These are phyloP conservation scores for Lindgomyces ingoldianus DNA, from an alignment of 495 filamentous ascomycete species.

Conservation along the genomic window DNA sequence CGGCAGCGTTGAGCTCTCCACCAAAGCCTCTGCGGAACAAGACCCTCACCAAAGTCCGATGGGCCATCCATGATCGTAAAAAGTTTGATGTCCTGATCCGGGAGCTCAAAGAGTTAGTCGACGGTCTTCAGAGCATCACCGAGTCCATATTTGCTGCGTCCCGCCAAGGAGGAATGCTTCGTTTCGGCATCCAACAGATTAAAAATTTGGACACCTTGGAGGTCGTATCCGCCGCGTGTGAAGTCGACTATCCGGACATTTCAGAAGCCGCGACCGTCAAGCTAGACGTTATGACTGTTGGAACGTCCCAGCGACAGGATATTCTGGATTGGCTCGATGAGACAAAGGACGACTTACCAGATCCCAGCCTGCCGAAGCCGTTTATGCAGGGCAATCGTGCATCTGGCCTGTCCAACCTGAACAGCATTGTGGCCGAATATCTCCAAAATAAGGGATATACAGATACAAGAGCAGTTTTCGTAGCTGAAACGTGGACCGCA, in stretches of 20 bases:
- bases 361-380: too few species aligned
- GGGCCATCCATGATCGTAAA: neutral
- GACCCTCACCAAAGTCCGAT: neutral
- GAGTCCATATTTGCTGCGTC: slow-evolving; percentile 1
- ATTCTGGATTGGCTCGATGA: slow-evolving; percentile 2
- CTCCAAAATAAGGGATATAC: too few species aligned
- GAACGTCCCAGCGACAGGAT: neutral
- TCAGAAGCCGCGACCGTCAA: slow-evolving; percentile 13
- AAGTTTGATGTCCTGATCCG: slow-evolving; percentile 1
- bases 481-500: too few species aligned
- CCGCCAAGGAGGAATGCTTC: slow-evolving; percentile 6
- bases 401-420: too few species aligned
- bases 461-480: too few species aligned
- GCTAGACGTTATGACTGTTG: slow-evolving; percentile 8
- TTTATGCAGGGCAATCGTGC: too few species aligned
- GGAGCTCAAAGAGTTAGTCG: neutral
- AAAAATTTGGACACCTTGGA: slow-evolving; percentile 4
- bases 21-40: neutral
- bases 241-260: slow-evolving; percentile 9
- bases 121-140: slow-evolving; percentile 7
- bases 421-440: too few species aligned
- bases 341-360: slow-evolving; percentile 10
- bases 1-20: neutral
- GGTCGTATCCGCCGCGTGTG: slow-evolving; percentile 1
- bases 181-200: slow-evolving; percentile 14